Evolutionary conservation across 192 early-diverging fungal genomes (phyloP).

Genomic region (Podochytrium sp.): DNA sequence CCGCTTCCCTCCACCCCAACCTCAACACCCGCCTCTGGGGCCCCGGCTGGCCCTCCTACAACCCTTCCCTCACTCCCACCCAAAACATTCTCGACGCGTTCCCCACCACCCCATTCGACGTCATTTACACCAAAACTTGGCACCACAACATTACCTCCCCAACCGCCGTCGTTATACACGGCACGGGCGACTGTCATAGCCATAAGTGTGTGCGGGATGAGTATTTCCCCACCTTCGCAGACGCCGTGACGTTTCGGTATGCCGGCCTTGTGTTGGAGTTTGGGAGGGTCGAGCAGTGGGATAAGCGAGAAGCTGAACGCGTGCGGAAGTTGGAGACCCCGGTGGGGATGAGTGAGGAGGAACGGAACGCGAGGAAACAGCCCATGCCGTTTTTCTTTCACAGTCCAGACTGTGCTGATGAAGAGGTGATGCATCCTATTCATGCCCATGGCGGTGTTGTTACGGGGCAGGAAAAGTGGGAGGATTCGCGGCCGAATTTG

Average conservation of each 20-base stretch:
- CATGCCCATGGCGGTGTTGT: background rate
- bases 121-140: constrained; percentile 19
- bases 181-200: constrained; percentile 18
- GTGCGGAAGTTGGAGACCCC: too few relatives aligned
- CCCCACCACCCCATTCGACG: constrained; percentile 2
- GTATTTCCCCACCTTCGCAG: constrained; percentile 10
- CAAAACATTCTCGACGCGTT: constrained; percentile 12
- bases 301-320: background rate
- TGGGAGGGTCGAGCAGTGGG: background rate
- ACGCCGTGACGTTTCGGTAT: constrained; percentile 12
- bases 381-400: constrained; percentile 23
- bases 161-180: constrained; percentile 15
- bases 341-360: too few relatives aligned
- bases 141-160: constrained; percentile 4
- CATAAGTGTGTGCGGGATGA: background rate
- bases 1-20: background rate
- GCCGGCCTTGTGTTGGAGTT: constrained; percentile 1
- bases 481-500: background rate
- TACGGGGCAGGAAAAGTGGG: background rate
- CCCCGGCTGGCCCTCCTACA: constrained; percentile 2
- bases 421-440: constrained; percentile 5
- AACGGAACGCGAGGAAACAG: too few relatives aligned
- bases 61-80: background rate
- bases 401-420: constrained; percentile 26
- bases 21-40: constrained; percentile 5